Evolutionary conservation across 208 protist genomes (phyloP), one percentile per base, ranked within the genome.

Genomic region (Leishmania turanica): DNA sequence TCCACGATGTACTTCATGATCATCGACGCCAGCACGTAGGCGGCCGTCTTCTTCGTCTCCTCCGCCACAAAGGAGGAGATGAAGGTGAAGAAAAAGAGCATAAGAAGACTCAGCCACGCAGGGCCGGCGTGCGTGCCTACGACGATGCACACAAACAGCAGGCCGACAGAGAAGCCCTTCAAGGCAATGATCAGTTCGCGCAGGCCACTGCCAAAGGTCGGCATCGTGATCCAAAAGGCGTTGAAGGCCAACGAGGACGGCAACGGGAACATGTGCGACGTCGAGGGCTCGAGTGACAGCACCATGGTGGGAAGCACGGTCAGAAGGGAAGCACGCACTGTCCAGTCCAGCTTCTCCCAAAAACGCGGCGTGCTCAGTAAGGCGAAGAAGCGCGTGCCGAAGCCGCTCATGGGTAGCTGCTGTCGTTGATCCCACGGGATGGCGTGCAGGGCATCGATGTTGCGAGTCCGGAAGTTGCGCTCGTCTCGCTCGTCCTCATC

Each of bases 291-390:
- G 17, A 98, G 86, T 3, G 92, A 88, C 3, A 98, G 90, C 80
- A 98, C 90, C 95, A 96, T 98, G 19, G 91, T 92, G 27, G 95
- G 95, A 8, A 98, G 75, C 54, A 98, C 91, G 47, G 95, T 96
- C 69, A 98, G 87, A n/a, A 96, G 69, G 31, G 95, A 89, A 4
- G 87, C 93, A 37, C 95, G 93, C 45, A 98, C 82, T 15, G 93
- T 89, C 93, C 95, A 98, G 79, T 98, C 95, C 70, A 96, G 76
- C 86, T 96, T 96, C 83, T 96, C 95, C 93, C 95, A 98, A 70
- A 98, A 96, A 71, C 93, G 91, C 27, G 95, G 95, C 24, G 93
- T 92, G 62, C 90, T 90, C 75, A 96, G 87, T 45, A 96, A 56
- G 53, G 92, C 87, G 75, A 96, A 98, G 77, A 92, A 92, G 65